phyloP scores from a whole-genome alignment of 1,139 yeast species.

The Hemisphaericaspora subhashii region DNA sequence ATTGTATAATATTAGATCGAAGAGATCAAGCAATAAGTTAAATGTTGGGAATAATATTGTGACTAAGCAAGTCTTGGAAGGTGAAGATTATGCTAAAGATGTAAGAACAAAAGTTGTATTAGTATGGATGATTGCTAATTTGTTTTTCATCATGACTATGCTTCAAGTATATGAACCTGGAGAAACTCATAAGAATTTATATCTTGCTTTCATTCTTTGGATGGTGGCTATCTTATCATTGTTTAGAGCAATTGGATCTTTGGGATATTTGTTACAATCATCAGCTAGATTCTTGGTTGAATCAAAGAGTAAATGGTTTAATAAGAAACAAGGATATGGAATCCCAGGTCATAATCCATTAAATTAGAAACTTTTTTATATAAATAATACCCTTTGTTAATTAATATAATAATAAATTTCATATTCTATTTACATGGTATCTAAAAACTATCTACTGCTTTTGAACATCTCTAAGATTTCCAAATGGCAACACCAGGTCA shows the following conservation, averaged over 20 bases:
- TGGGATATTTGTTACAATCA: constrained; percentile 55
- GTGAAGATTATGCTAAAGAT: constrained; percentile 91
- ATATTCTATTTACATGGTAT: neutral
- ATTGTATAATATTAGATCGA: constrained; percentile 68
- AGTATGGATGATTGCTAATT: constrained; percentile 81
- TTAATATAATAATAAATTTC: neutral
- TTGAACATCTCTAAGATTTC: constrained; percentile 69
- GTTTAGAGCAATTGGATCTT: constrained; percentile 77
- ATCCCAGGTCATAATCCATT: constrained; percentile 36
- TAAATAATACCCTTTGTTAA: neutral
- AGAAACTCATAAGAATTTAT: constrained; percentile 58
- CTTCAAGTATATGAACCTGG: constrained; percentile 75
- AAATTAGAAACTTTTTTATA: constrained; percentile 16
- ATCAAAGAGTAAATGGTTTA: constrained; percentile 43
- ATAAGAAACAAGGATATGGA: constrained; percentile 39
- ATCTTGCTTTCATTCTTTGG: constrained; percentile 85
- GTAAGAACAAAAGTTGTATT: constrained; percentile 93
- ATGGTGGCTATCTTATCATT: constrained; percentile 80
- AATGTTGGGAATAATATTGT: constrained; percentile 38
- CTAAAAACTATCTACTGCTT: constrained; percentile 12
- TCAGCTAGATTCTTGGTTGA: constrained; percentile 44
- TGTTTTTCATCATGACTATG: constrained; percentile 80
- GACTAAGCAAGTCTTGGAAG: constrained; percentile 44
- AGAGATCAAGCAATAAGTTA: constrained; percentile 62
- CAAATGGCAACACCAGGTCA: constrained; percentile 81